Percentiles rank a stretch among this genome's conserved stretches.
Conservation (phyloP, 1,284 basidiomycete species). For the Ustilago loliicola region DNA sequence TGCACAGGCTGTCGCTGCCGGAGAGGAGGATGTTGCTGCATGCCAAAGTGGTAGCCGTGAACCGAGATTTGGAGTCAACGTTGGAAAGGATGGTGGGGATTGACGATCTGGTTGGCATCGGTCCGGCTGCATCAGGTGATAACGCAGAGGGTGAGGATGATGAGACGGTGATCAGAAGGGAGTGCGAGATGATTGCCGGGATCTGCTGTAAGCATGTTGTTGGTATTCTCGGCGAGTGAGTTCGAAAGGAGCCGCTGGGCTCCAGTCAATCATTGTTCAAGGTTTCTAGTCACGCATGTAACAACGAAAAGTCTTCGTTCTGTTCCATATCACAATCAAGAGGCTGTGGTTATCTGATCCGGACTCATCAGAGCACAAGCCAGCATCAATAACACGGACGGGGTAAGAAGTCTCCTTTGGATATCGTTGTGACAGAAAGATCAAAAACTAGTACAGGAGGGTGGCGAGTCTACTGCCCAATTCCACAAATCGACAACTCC, state of each 20-base stretch:
- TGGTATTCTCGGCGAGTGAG: constrained; percentile 21
- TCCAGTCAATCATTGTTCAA: neutral
- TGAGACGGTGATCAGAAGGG: constrained; percentile 12
- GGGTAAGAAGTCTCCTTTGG: neutral
- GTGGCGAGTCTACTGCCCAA: constrained; percentile 46
- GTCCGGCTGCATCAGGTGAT: neutral
- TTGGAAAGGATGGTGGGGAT: constrained; percentile 29
- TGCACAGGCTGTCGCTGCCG: neutral
- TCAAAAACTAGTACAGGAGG: neutral
- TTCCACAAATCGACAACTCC: constrained; percentile 82
- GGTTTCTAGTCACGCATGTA: neutral
- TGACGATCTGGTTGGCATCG: constrained; percentile 5
- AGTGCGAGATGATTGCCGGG: constrained; percentile 26
- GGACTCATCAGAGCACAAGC: no score
- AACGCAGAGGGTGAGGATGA: constrained; percentile 8
- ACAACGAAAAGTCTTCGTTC: neutral
- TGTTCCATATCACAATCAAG: neutral
- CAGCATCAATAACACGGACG: neutral
- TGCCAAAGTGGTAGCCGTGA: constrained; percentile 14
- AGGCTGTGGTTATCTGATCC: no score
- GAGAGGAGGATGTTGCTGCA: constrained; percentile 18
- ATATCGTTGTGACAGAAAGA: neutral
- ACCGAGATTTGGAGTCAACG: constrained; percentile 21
- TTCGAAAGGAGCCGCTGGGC: neutral
- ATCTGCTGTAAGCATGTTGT: constrained; percentile 50